A percentile compares a stretch with the other conserved stretches of the same genome.
Evolutionary conservation across 2,329 filamentous ascomycete genomes (phyloP).

Genomic region (Penicillium sp.): DNA sequence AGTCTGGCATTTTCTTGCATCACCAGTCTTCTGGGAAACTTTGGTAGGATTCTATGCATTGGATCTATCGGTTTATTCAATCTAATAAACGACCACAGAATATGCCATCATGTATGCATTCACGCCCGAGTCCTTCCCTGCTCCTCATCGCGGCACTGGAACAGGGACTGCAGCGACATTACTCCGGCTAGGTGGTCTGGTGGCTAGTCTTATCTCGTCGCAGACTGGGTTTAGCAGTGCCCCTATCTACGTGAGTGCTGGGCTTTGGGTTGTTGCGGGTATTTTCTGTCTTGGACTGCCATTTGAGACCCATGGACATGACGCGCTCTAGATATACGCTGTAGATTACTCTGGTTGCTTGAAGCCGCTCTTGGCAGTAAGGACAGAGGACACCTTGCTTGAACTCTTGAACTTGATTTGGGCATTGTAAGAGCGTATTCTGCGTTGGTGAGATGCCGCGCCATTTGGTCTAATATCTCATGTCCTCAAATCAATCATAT

Average conservation of each 20-base stretch:
- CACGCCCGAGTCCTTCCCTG: slow-evolving; percentile 30
- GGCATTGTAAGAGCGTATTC: too few relatives aligned
- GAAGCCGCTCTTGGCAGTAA: too few relatives aligned
- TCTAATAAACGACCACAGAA: slow-evolving; percentile 21
- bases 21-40: slow-evolving; percentile 48
- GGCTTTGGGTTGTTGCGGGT: slow-evolving; percentile 46
- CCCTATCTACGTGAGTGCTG: slow-evolving; percentile 48
- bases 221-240: slow-evolving; percentile 45
- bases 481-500: too few relatives aligned
- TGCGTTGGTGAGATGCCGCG: too few relatives aligned
- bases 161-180: slow-evolving; percentile 35
- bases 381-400: too few relatives aligned
- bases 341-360: too few relatives aligned
- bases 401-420: too few relatives aligned
- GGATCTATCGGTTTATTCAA: background rate
- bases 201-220: slow-evolving; percentile 45
- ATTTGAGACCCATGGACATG: slow-evolving; percentile 44
- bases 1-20: slow-evolving; percentile 38
- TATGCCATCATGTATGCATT: slow-evolving; percentile 32
- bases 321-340: slow-evolving; percentile 17
- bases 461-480: too few relatives aligned
- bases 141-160: slow-evolving; percentile 27
- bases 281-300: slow-evolving; percentile 44
- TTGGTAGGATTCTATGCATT: slow-evolving; percentile 14
- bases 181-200: slow-evolving; percentile 34